phyloP scores from a whole-genome alignment of 225 moss, liverwort and hornwort genomes.

The Physcomitrellopsis africana region DNA sequence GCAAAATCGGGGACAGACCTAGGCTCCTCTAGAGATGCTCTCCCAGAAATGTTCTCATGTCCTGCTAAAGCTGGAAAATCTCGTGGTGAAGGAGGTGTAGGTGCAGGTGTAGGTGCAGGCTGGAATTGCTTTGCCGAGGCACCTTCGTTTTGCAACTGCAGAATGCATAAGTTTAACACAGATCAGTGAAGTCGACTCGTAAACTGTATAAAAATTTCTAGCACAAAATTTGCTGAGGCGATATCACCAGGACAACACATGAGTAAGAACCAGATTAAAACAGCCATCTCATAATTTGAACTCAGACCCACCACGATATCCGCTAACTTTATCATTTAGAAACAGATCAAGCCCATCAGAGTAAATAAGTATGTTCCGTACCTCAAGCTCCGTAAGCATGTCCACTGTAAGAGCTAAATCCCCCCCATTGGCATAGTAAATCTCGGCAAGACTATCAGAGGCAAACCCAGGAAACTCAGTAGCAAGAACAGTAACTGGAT shows the following conservation, averaged over 20 bases:
- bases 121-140: conserved; percentile 35
- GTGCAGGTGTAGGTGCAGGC: conserved; percentile 23
- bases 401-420: conserved; percentile 48
- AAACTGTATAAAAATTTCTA: background rate
- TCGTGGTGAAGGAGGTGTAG: conserved; percentile 36
- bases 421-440: conserved; percentile 50
- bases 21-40: conserved; percentile 24
- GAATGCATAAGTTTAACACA: background rate
- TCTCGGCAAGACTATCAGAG: conserved; percentile 45
- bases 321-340: background rate
- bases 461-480: conserved; percentile 50
- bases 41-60: conserved; percentile 27
- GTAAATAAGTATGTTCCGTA: background rate
- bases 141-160: conserved; percentile 50
- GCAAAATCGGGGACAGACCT: conserved; percentile 42
- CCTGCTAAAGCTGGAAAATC: conserved; percentile 44
- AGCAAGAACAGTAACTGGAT: conserved; percentile 39
- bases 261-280: background rate
- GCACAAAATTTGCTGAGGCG: background rate
- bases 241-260: background rate
- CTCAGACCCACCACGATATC: background rate
- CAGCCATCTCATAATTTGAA: no score
- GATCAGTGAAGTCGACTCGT: background rate
- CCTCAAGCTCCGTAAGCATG: conserved; percentile 50
- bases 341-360: background rate